Evolutionary conservation across 1,139 yeast species (phyloP).

Genomic region (Candida sp.): DNA sequence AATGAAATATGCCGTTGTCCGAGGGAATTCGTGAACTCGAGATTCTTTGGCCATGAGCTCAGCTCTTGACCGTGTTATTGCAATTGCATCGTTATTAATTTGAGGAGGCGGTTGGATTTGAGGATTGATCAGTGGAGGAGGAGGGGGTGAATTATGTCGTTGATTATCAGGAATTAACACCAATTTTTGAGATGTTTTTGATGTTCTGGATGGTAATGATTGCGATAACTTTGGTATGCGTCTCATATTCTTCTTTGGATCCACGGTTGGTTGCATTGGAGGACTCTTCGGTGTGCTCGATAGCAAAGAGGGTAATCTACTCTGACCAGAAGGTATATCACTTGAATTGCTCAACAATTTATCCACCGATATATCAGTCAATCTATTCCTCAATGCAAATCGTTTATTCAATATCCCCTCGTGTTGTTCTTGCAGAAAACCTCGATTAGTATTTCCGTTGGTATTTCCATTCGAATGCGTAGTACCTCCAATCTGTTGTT

Average conservation of each 20-base stretch:
- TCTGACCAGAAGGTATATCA: slow-evolving; percentile 81
- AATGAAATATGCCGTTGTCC: slow-evolving; percentile 89
- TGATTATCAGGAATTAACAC: slow-evolving; percentile 80
- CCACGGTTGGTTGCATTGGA: slow-evolving; percentile 5
- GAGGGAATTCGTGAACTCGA: slow-evolving; percentile 65
- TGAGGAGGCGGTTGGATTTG: slow-evolving; percentile 7
- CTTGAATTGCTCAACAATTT: slow-evolving; percentile 70
- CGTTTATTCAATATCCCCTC: slow-evolving; percentile 23
- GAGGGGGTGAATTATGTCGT: slow-evolving; percentile 13
- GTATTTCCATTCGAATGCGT: background rate
- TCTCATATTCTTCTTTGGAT: slow-evolving; percentile 22
- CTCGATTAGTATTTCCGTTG: background rate
- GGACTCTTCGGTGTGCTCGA: slow-evolving; percentile 9
- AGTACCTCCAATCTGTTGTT: slow-evolving; percentile 11
- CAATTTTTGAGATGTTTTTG: slow-evolving; percentile 80
- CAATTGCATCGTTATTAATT: slow-evolving; percentile 23
- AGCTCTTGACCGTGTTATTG: slow-evolving; percentile 56
- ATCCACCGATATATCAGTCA: slow-evolving; percentile 70
- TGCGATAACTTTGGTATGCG: slow-evolving; percentile 58
- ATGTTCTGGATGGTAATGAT: slow-evolving; percentile 78
- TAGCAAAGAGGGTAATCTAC: slow-evolving; percentile 40
- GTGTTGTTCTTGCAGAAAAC: slow-evolving; percentile 14
- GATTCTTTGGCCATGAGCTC: slow-evolving; percentile 68
- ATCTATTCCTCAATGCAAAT: slow-evolving; percentile 37
- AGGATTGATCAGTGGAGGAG: slow-evolving; percentile 4